Base-by-base conservation (phyloP, 73 alveolate genomes). In the Symbiodinium natans region DNA sequence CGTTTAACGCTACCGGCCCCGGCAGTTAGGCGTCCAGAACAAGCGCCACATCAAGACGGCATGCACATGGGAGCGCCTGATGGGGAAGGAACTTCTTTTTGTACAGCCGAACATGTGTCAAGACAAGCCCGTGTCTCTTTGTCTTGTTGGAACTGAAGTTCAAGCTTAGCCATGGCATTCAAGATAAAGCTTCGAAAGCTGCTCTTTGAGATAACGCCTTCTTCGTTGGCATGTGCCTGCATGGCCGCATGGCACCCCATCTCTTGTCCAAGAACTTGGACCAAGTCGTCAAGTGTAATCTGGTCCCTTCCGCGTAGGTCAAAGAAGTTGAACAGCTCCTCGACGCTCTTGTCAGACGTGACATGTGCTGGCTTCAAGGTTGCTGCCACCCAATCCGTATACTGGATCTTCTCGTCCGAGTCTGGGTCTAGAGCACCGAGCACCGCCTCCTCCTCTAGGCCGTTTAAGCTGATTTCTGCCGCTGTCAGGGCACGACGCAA, bases 311-410 rank as follows among this genome's bases (percentile, higher is more conserved):
- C 95, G 38, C 75, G 87, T 36, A 89, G 63, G 95, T 89, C 95
- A 38, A 89, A 89, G 86, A 89, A 89, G 86, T 68, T 89, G 74
- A 89, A 89, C 42, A 89, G 86, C 74, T 89, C 95, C 95, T 89
- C 86, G 31, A 23, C 43, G 31, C 87, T 34, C 33, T 89, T 89
- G 48, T 89, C 86, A 15, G 95, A 89, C 46, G 74, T 89, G 86
- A 89, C 71, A 23, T 89, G 95, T 27, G 95, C 41, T 33, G 95
- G 95, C 46, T 89, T 89, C 75, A 89, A 34, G 33, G 95, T 89
- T 6, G 95, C 86, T 2, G 95, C 85, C 48, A 89, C 23, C 86
- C 74, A 89, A 34, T 89, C 95, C 31, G 95, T 89, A 34, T 54
- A 83, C 43, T 89, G 95, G 33, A 89, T 89, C 48, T 89, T 89